A percentile compares a stretch with the other conserved stretches of the same genome.
Conservation (phyloP, 345 rosid species). For the Populus nigra region DNA sequence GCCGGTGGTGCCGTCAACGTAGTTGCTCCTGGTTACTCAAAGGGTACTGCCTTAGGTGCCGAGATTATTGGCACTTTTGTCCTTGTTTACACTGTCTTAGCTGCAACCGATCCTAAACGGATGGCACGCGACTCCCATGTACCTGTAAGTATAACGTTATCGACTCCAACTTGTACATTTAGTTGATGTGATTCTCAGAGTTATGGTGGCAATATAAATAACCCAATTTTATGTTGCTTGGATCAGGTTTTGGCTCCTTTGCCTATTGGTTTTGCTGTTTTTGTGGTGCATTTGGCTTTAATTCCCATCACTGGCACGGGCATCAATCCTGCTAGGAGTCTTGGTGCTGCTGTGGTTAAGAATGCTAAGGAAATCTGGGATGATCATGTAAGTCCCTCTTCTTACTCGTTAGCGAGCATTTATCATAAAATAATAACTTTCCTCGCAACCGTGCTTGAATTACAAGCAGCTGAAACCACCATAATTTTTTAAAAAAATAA, state of each 20-base stretch:
- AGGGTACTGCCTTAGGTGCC: slow-evolving; percentile 68
- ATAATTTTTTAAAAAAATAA: too few species aligned
- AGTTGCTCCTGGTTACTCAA: slow-evolving; percentile 55
- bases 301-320: slow-evolving; percentile 68
- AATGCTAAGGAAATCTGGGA: slow-evolving; percentile 51
- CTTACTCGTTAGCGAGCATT: too few species aligned
- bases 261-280: slow-evolving; percentile 73
- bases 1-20: slow-evolving; percentile 67
- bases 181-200: too few species aligned
- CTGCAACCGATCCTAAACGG: slow-evolving; percentile 87
- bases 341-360: slow-evolving; percentile 61
- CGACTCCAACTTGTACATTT: too few species aligned
- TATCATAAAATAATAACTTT: too few species aligned
- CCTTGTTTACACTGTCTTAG: slow-evolving; percentile 53
- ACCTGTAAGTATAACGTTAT: slow-evolving; percentile 42
- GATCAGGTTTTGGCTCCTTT: slow-evolving; percentile 65
- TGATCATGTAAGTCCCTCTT: slow-evolving; percentile 38
- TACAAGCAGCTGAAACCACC: too few species aligned
- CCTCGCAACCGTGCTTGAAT: too few species aligned
- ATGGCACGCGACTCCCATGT: slow-evolving; percentile 84
- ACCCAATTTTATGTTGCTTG: not conserved
- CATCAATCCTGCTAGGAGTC: slow-evolving; percentile 65
- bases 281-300: slow-evolving; percentile 65
- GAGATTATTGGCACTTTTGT: slow-evolving; percentile 71
- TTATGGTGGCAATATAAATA: too few species aligned